These are phyloP conservation scores for Xylogone sp. DNA, from an alignment of 2,329 filamentous ascomycete species.

Conservation along the genomic window DNA sequence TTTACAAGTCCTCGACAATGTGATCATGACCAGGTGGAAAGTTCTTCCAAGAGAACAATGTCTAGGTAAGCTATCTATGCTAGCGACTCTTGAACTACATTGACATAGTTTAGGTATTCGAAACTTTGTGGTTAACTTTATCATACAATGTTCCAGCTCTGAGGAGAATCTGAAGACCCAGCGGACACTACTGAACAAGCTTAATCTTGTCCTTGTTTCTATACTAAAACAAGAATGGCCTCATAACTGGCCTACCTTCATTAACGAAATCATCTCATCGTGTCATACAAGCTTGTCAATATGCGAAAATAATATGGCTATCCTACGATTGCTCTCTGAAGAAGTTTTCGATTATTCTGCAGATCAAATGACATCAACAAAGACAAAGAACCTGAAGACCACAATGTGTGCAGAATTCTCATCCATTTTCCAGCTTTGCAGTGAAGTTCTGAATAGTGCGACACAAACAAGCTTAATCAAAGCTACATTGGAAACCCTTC, in stretches of 20 bases:
- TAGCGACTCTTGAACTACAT: constrained; percentile 1
- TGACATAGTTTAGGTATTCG: constrained; percentile 69
- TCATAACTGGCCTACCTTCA: constrained; percentile 99
- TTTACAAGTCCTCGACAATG: constrained; percentile 93
- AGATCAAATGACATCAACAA: constrained; percentile 98
- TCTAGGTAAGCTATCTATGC: constrained; percentile 57
- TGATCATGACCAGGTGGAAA: constrained; percentile 99
- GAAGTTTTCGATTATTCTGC: constrained; percentile 99
- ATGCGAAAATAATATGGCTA: constrained; percentile 99
- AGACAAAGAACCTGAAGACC: constrained; percentile 94
- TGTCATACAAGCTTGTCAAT: constrained; percentile 94
- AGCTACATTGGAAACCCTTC: constrained; percentile 91
- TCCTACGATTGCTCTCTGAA: constrained; percentile 89
- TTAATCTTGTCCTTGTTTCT: constrained; percentile 95
- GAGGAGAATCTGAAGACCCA: constrained; percentile 84
- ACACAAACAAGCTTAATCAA: constrained; percentile 86
- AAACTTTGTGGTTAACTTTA: constrained; percentile 98
- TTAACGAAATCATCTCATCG: constrained; percentile 98
- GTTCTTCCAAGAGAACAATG: constrained; percentile 94
- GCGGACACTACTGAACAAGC: constrained; percentile 91
- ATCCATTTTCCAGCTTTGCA: constrained; percentile 95
- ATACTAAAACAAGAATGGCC: constrained; percentile 99
- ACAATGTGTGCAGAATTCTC: constrained; percentile 99
- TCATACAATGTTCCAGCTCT: constrained; percentile 86
- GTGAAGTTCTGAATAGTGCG: constrained; percentile 88